A percentile compares a stretch with the other conserved stretches of the same genome.
phyloP scores from a whole-genome alignment of 1,284 basidiomycete species.

The Cerioporus squamosus region DNA sequence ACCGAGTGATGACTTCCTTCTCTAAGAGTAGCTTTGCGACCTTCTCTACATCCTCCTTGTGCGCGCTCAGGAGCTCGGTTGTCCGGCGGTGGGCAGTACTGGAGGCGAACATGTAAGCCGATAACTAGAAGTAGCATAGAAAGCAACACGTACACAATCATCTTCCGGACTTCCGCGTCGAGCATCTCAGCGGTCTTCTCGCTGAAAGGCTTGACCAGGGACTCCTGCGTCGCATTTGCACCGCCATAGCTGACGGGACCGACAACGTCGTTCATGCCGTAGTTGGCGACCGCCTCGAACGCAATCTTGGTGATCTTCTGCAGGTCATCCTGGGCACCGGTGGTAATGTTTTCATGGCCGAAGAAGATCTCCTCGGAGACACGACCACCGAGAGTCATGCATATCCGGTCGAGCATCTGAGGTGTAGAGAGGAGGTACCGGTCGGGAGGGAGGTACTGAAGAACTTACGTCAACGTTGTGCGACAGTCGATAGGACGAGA shows the following conservation, averaged over 20 bases:
- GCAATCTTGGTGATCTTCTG: constrained; percentile 99
- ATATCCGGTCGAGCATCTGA: constrained; percentile 95
- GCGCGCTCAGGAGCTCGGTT: constrained; percentile 79
- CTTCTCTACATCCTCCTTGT: constrained; percentile 91
- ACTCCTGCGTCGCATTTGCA: constrained; percentile 80
- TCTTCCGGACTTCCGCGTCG: constrained; percentile 91
- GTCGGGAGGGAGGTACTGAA: constrained; percentile 92
- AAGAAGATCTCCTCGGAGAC: constrained; percentile 99
- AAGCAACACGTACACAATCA: constrained; percentile 73
- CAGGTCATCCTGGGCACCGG: constrained; percentile 96
- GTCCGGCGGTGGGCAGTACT: constrained; percentile 88
- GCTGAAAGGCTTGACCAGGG: constrained; percentile 97
- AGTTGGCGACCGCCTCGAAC: constrained; percentile 92
- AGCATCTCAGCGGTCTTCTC: constrained; percentile 97
- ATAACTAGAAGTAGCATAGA: background rate
- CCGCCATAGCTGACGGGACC: constrained; percentile 97
- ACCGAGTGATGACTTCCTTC: constrained; percentile 96
- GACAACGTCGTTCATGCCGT: constrained; percentile 95
- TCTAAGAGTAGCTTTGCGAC: constrained; percentile 89
- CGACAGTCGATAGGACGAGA: background rate
- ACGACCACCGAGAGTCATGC: constrained; percentile 99
- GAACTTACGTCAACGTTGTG: background rate
- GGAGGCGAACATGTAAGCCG: constrained; percentile 3
- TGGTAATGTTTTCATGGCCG: constrained; percentile 90
- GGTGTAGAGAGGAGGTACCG: constrained; percentile 95